phyloP scores from a whole-genome alignment of 2,329 filamentous ascomycete genomes.

The Talaromyces sp. region DNA sequence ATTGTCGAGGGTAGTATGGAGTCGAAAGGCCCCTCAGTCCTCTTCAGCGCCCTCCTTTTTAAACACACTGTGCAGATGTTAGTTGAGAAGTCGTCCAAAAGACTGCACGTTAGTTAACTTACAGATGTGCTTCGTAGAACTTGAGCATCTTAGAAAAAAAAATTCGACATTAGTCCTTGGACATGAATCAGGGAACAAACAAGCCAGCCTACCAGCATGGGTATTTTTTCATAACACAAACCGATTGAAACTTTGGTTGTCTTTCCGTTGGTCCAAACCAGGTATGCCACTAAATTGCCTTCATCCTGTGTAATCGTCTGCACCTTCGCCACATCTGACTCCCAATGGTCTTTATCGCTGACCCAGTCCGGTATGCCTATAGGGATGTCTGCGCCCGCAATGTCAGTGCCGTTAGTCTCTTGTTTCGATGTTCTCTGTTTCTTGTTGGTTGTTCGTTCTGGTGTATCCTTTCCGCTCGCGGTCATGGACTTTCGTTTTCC shows the following conservation, averaged over 20 bases:
- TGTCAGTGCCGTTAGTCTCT: conserved; percentile 21
- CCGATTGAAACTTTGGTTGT: conserved; percentile 42
- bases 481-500: conserved; percentile 35
- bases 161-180: conserved; percentile 19
- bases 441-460: conserved; percentile 27
- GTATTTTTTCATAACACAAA: conserved; percentile 43
- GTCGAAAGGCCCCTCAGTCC: not conserved
- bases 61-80: conserved; percentile 7
- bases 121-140: conserved; percentile 50
- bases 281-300: conserved; percentile 14
- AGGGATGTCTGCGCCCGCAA: conserved; percentile 14
- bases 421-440: conserved; percentile 27
- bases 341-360: conserved; percentile 42
- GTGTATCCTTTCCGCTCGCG: conserved; percentile 27
- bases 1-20: not conserved
- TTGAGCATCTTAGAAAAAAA: conserved; percentile 41
- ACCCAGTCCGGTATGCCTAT: conserved; percentile 33
- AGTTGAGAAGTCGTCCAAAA: not conserved
- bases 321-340: conserved; percentile 39
- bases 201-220: conserved; percentile 33
- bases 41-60: not conserved
- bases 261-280: conserved; percentile 43
- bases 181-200: not conserved
- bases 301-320: conserved; percentile 40
- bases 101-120: conserved; percentile 23